phyloP scores from a whole-genome alignment of 257 asterid genomes.

The Anisodus acutangulus region DNA sequence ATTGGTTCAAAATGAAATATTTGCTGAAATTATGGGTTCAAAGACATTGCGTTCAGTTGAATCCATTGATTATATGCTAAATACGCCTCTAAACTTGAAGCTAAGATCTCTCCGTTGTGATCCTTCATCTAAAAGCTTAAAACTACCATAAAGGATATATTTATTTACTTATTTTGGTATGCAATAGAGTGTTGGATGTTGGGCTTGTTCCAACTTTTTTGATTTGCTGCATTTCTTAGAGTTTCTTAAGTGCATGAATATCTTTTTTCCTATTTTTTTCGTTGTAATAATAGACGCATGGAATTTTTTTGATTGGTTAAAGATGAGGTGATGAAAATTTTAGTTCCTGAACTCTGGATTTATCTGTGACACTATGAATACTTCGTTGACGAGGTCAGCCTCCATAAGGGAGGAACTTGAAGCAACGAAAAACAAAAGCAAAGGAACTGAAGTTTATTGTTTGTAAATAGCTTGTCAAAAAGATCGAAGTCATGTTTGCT shows the following conservation, averaged over 20 bases:
- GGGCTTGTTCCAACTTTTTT: background rate
- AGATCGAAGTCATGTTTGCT: background rate
- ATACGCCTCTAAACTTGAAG: background rate
- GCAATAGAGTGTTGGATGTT: background rate
- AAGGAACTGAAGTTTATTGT: background rate
- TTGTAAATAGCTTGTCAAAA: background rate
- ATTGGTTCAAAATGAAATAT: background rate
- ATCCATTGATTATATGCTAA: background rate
- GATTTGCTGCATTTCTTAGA: background rate
- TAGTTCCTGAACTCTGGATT: background rate
- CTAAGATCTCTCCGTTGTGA: background rate
- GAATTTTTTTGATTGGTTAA: background rate
- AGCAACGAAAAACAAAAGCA: conserved; percentile 7
- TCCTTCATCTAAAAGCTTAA: background rate
- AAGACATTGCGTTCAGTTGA: background rate
- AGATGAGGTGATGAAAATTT: background rate
- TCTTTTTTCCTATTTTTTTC: background rate
- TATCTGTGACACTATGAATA: background rate
- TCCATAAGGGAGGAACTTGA: conserved; percentile 3
- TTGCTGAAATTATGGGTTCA: background rate
- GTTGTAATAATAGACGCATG: background rate
- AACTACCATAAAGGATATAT: background rate
- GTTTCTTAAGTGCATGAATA: background rate
- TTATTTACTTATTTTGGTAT: background rate
- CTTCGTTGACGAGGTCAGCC: background rate